Base-by-base conservation (phyloP, 2,329 filamentous ascomycete species). In the Uncinocarpus reesii region DNA sequence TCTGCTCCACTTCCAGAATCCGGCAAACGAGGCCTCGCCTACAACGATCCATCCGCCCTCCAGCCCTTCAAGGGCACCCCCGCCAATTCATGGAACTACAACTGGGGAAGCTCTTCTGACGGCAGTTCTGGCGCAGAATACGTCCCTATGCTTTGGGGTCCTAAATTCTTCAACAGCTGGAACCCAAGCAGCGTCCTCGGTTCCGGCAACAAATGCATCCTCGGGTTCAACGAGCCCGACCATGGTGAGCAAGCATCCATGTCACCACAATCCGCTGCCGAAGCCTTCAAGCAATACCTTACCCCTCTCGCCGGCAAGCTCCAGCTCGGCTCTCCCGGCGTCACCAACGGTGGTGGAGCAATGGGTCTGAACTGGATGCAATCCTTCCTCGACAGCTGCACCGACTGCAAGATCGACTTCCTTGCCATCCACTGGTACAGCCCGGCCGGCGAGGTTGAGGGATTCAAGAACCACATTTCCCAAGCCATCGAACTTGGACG, bases 151-250 rank as follows among this genome's bases (percentile, higher is more conserved):
- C 63, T 71, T 50, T 72, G 69, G 69, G 66, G 68, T 20, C 36
- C 53, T 11, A 63, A 64, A 45, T 59, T 62, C 53, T 62, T 68
- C 52, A 53, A 50, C 26, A 55, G 51, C 42, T 72, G 67, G 67
- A 40, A 57, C 42, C 60, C 67, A 48, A 55, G 63, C 28, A 58
- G 57, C 6, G 59, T 60, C 18, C 60, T 71, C 7, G 55, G 58
- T 24, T 60, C 59, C 34, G 66, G 64, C 42, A 61, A 58, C 52
- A 57, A 53, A 21, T 64, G 68, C 51, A 59, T 71, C 28, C 55
- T 72, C 38, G 65, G 63, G 29, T 71, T 73, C 63, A 73, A 73
- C 58, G 70, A 73, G 55, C 70, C 70, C 21, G 70, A 73, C 54
- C 58, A 61, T 7, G 7, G 51, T 46, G 52, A 53, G 2, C 69